A percentile compares a stretch with the other conserved stretches of the same genome.
Evolutionary conservation across 257 asterid species (phyloP).

Genomic region (Nicotiana undulata): DNA sequence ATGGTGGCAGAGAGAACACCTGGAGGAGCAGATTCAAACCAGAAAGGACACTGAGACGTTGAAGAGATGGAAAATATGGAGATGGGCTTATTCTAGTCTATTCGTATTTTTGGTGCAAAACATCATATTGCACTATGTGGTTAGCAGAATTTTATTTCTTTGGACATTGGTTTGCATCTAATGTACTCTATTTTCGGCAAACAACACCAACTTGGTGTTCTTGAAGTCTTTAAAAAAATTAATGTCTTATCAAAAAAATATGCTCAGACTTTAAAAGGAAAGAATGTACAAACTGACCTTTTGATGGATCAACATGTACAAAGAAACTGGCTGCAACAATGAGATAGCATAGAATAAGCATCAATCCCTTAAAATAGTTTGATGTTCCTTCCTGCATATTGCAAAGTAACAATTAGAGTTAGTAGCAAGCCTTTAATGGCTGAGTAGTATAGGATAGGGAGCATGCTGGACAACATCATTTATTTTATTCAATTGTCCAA

Average conservation of each 20-base stretch:
- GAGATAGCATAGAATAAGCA: conserved; percentile 55
- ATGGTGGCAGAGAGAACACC: background rate
- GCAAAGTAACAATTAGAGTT: background rate
- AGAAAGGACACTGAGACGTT: background rate
- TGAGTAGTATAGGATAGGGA: background rate
- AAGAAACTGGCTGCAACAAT: conserved; percentile 55
- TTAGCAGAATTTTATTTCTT: background rate
- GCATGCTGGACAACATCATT: background rate
- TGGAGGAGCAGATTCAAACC: background rate
- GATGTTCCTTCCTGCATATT: conserved; percentile 49
- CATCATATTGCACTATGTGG: background rate
- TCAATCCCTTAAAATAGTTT: conserved; percentile 47
- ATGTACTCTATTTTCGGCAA: background rate
- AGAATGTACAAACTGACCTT: conserved; percentile 41
- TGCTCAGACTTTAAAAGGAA: background rate
- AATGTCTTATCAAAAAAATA: background rate
- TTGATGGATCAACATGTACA: conserved; percentile 38
- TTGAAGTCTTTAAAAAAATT: background rate
- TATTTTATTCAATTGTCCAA: background rate
- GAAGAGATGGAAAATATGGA: background rate
- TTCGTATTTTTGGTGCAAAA: background rate
- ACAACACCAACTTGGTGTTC: background rate
- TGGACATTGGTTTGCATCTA: background rate
- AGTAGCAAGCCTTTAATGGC: background rate
- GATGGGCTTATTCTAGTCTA: background rate